These are phyloP conservation scores for Clitoria ternatea DNA, from an alignment of 306 rosid species.

Conservation along the genomic window DNA sequence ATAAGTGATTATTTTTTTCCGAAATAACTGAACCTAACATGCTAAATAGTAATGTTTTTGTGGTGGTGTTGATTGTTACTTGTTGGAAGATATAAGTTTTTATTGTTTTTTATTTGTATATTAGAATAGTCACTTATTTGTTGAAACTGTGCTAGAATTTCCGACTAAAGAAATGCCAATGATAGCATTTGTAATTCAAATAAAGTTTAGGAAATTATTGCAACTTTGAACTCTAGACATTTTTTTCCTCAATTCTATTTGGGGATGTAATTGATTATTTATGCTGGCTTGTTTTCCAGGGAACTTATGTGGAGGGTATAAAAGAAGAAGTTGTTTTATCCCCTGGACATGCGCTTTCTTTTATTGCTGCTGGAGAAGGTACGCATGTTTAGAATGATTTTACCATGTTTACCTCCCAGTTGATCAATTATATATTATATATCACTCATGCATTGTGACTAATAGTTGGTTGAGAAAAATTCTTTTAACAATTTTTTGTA, in stretches of 20 bases:
- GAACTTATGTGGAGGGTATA: slow-evolving; percentile 98
- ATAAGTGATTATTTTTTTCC: no score
- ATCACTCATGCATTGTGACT: background rate
- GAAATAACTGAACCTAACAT: no score
- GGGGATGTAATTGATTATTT: background rate
- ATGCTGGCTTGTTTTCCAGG: slow-evolving; percentile 46
- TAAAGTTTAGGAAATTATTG: background rate
- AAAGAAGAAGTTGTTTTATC: slow-evolving; percentile 98
- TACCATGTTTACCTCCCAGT: background rate
- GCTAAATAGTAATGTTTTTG: no score
- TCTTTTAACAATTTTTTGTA: background rate
- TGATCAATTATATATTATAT: background rate
- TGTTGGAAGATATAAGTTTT: slow-evolving; percentile 12
- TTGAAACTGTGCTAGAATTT: background rate
- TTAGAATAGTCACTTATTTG: slow-evolving; percentile 5
- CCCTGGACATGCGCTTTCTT: slow-evolving; percentile 98
- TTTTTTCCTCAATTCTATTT: background rate
- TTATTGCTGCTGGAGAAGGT: slow-evolving; percentile 99
- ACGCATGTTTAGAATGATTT: slow-evolving; percentile 20
- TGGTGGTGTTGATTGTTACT: background rate
- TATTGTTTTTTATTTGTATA: background rate
- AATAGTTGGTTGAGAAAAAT: background rate
- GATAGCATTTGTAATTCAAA: background rate
- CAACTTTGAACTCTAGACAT: background rate
- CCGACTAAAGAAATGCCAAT: slow-evolving; percentile 3